These are phyloP conservation scores for Cladosporium colombiae DNA, from an alignment of 2,329 filamentous ascomycete species.

Conservation along the genomic window DNA sequence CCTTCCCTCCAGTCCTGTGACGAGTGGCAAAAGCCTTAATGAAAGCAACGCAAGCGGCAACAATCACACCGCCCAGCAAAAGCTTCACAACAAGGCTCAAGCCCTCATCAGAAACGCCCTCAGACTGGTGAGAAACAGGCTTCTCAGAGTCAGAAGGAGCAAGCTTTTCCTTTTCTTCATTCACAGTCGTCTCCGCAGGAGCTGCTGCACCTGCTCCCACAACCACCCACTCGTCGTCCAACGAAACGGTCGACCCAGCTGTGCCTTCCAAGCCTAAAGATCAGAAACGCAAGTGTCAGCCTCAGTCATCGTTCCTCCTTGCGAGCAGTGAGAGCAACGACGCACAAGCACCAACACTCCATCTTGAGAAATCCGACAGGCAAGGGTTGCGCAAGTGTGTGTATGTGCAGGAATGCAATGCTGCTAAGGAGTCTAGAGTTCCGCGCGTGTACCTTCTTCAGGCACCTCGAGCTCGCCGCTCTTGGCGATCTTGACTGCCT, in stretches of 20 bases:
- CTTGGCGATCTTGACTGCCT: conserved; percentile 75
- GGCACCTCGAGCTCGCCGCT: conserved; percentile 81
- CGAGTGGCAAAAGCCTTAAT: conserved; percentile 27
- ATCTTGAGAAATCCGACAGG: conserved; percentile 18
- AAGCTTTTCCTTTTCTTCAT: conserved; percentile 24
- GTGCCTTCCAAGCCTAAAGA: conserved; percentile 47
- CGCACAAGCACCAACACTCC: conserved; percentile 24
- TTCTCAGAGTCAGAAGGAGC: conserved; percentile 23
- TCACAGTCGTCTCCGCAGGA: conserved; percentile 9
- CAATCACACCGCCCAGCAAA: conserved; percentile 46
- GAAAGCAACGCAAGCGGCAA: conserved; percentile 41
- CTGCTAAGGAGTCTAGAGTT: conserved; percentile 63
- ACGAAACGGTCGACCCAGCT: conserved; percentile 43
- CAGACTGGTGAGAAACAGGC: conserved; percentile 11
- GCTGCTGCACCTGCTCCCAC: conserved; percentile 19
- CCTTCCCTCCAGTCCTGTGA: conserved; percentile 23
- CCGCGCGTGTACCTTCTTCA: conserved; percentile 88
- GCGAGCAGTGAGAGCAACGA: conserved; percentile 10
- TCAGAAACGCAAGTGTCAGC: conserved; percentile 21
- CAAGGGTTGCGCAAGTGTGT: not conserved
- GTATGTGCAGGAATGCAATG: conserved; percentile 6
- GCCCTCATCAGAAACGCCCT: conserved; percentile 32
- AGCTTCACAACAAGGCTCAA: conserved; percentile 49
- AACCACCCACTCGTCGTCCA: conserved; percentile 39
- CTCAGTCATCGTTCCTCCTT: conserved; percentile 15